A percentile compares a stretch with the other conserved stretches of the same genome.
These are phyloP conservation scores for Saccharomyces hybrid DNA, from an alignment of 1,139 yeast genomes.

Conservation along the genomic window DNA sequence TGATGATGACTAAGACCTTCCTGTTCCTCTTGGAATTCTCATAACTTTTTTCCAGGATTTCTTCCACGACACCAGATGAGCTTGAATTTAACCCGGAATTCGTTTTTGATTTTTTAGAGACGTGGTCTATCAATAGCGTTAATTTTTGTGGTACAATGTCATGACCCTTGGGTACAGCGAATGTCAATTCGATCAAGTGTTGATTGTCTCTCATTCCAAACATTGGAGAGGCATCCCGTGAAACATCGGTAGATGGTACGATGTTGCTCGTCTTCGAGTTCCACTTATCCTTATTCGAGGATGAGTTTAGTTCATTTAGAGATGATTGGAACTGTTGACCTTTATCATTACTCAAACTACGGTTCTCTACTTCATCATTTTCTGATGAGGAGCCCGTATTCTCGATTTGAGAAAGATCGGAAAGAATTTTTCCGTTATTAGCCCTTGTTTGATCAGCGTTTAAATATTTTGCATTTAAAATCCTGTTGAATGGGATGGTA, in stretches of 20 bases:
- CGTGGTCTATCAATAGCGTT: slow-evolving; percentile 3
- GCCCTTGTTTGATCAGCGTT: background rate
- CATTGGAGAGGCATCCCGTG: background rate
- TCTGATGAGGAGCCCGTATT: background rate
- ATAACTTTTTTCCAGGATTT: slow-evolving; percentile 38
- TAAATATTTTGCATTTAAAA: background rate
- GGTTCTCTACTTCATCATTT: background rate
- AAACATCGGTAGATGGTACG: background rate
- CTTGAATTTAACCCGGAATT: background rate
- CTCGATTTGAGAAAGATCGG: background rate
- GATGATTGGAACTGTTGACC: background rate
- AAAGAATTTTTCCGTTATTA: background rate
- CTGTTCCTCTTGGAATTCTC: slow-evolving; percentile 37
- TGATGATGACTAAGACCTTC: slow-evolving; percentile 58
- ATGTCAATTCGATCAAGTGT: slow-evolving; percentile 3
- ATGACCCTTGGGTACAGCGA: slow-evolving; percentile 2
- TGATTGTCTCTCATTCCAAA: background rate
- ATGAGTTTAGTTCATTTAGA: background rate
- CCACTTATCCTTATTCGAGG: background rate
- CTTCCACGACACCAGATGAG: slow-evolving; percentile 25
- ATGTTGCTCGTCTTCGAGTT: background rate
- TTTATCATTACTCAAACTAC: background rate
- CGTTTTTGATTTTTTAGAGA: background rate
- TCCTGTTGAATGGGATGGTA: slow-evolving; percentile 4
- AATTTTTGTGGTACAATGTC: slow-evolving; percentile 3